Conservation (phyloP, 176 grass and related monocot species). For the Oryza meridionalis region DNA sequence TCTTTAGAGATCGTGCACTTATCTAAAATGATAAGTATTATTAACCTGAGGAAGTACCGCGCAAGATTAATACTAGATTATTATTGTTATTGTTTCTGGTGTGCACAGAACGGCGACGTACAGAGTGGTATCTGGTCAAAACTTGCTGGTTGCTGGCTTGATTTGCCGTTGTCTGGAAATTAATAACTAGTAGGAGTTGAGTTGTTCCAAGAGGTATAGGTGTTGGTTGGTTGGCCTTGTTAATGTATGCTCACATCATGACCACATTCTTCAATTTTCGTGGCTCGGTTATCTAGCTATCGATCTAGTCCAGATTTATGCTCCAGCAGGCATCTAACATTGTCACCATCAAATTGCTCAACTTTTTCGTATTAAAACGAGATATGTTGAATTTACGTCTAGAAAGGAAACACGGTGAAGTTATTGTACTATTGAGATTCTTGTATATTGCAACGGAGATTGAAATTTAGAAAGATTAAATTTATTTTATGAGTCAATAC, state of each 20-base stretch:
- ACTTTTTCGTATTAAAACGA: not conserved
- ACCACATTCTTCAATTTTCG: not conserved
- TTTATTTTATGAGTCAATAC: too few relatives aligned
- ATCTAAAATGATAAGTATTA: too few relatives aligned
- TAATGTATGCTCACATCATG: constrained; percentile 13
- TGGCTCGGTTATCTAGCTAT: not conserved
- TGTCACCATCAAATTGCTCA: not conserved
- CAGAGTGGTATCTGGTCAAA: not conserved
- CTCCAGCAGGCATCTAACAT: not conserved
- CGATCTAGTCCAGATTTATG: not conserved
- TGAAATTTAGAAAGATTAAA: too few relatives aligned
- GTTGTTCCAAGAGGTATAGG: constrained; percentile 8
- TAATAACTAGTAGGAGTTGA: not conserved
- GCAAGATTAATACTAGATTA: too few relatives aligned
- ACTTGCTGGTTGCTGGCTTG: not conserved
- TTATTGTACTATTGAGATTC: not conserved
- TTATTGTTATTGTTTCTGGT: not conserved
- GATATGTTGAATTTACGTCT: not conserved
- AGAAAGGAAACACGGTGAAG: not conserved
- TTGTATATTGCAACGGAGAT: too few relatives aligned
- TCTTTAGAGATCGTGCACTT: too few relatives aligned
- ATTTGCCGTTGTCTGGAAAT: not conserved
- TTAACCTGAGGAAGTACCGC: too few relatives aligned
- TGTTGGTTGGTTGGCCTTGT: constrained; percentile 7
- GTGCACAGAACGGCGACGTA: not conserved